These are phyloP conservation scores for Hymenoscyphus linearis DNA, from an alignment of 2,329 filamentous ascomycete genomes.

Conservation along the genomic window DNA sequence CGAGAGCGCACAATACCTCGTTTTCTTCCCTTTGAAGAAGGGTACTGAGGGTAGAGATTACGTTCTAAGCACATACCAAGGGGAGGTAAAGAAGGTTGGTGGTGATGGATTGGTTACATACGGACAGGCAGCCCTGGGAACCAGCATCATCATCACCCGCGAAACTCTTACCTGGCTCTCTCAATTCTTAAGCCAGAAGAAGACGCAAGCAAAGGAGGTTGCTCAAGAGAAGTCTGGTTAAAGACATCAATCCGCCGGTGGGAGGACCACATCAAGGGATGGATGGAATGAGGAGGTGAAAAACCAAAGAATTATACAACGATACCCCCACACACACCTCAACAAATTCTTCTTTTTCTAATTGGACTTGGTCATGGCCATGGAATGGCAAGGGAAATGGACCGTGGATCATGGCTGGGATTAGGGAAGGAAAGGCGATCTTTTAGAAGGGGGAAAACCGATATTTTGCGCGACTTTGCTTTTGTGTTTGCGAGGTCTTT, in stretches of 20 bases:
- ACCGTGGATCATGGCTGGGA: background rate
- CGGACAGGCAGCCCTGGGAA: slow-evolving; percentile 65
- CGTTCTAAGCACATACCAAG: slow-evolving; percentile 50
- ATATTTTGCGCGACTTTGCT: background rate
- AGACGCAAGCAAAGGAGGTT: slow-evolving; percentile 53
- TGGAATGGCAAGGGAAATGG: background rate
- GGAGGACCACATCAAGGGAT: background rate
- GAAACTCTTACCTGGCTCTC: slow-evolving; percentile 60
- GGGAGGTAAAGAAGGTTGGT: slow-evolving; percentile 58
- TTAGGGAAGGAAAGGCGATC: background rate
- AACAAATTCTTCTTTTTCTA: slow-evolving; percentile 1
- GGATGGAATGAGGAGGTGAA: background rate
- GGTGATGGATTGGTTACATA: slow-evolving; percentile 60
- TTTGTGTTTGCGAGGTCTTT: background rate
- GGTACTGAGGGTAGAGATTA: slow-evolving; percentile 58
- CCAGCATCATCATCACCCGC: slow-evolving; percentile 59
- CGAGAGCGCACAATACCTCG: slow-evolving; percentile 55
- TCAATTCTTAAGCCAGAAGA: slow-evolving; percentile 54
- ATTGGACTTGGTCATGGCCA: background rate
- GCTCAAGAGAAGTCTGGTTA: slow-evolving; percentile 40
- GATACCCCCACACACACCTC: slow-evolving; percentile 1
- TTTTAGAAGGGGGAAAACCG: no score
- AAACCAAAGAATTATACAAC: background rate
- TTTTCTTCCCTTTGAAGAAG: slow-evolving; percentile 59
- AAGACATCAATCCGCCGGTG: background rate